Evolutionary conservation across 1,284 basidiomycete genomes (phyloP).

Genomic region (Apiotrichum domesticum): DNA sequence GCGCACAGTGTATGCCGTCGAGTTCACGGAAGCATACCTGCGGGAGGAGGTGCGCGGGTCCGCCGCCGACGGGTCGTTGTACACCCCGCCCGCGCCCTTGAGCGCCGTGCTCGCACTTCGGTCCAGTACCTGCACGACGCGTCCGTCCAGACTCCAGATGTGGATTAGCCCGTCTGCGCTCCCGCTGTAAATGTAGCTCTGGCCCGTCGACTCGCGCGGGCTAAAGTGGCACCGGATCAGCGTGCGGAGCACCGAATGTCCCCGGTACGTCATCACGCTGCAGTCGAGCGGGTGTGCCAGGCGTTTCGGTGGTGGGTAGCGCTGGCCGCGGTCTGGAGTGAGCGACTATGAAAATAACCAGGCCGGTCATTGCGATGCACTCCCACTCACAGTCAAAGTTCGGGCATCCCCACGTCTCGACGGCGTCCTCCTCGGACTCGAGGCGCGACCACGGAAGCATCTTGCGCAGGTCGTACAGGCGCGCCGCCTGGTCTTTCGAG

Average conservation of each 20-base stretch:
- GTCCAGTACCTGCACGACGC: slow-evolving; percentile 59
- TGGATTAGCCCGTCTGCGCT: slow-evolving; percentile 48
- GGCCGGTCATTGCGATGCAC: not conserved
- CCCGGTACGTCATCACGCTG: slow-evolving; percentile 91
- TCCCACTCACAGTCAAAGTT: slow-evolving; percentile 65
- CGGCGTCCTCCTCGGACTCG: slow-evolving; percentile 52
- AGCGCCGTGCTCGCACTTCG: slow-evolving; percentile 51
- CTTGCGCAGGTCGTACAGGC: slow-evolving; percentile 90
- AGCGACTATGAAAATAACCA: not conserved
- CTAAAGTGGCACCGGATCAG: slow-evolving; percentile 95
- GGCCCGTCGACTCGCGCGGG: slow-evolving; percentile 81
- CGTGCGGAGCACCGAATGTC: slow-evolving; percentile 85
- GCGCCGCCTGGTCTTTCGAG: slow-evolving; percentile 88
- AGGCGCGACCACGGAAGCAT: slow-evolving; percentile 74
- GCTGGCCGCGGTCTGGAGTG: slow-evolving; percentile 58
- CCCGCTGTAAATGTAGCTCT: slow-evolving; percentile 90
- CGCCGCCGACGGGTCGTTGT: slow-evolving; percentile 49
- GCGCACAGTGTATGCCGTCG: slow-evolving; percentile 47
- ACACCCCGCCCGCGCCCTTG: slow-evolving; percentile 2
- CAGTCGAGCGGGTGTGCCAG: slow-evolving; percentile 74
- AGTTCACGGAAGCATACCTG: not conserved
- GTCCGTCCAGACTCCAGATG: slow-evolving; percentile 93
- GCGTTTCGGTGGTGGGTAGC: slow-evolving; percentile 38
- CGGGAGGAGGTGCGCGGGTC: slow-evolving; percentile 32
- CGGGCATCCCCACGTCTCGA: slow-evolving; percentile 55